These are phyloP conservation scores for Neodidymelliopsis sp. DNA, from an alignment of 2,329 filamentous ascomycete genomes.

Conservation along the genomic window DNA sequence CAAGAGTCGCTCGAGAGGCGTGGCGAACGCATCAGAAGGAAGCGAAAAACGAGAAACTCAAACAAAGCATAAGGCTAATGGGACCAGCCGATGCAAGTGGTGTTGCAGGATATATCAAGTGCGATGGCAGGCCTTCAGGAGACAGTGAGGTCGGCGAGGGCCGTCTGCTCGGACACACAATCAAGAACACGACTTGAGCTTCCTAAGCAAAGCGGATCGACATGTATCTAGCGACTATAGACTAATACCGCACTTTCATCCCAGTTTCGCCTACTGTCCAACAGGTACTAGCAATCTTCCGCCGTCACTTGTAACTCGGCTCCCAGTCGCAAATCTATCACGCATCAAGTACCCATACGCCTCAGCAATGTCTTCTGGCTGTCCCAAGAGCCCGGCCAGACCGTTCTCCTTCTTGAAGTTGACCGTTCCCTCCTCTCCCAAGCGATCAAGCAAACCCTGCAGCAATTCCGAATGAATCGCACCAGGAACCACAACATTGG, in stretches of 20 bases:
- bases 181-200: neutral
- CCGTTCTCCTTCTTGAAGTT: slow-evolving; percentile 26
- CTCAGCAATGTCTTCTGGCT: slow-evolving; percentile 52
- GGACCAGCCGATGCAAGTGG: slow-evolving; percentile 38
- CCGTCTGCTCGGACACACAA: neutral
- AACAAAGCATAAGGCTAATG: slow-evolving; percentile 42
- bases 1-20: slow-evolving; percentile 31
- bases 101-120: slow-evolving; percentile 23
- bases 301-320: slow-evolving; percentile 45
- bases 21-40: slow-evolving; percentile 31
- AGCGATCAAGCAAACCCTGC: slow-evolving; percentile 27
- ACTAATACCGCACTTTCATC: too few species aligned
- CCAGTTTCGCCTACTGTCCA: neutral
- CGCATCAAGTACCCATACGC: slow-evolving; percentile 56
- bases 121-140: slow-evolving; percentile 2
- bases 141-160: slow-evolving; percentile 3
- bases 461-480: slow-evolving; percentile 53
- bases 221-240: too few species aligned
- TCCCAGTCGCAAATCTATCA: slow-evolving; percentile 52
- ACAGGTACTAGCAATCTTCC: slow-evolving; percentile 39
- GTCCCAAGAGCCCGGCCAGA: slow-evolving; percentile 33
- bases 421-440: slow-evolving; percentile 24
- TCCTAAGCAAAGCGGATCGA: too few species aligned
- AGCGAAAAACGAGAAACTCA: slow-evolving; percentile 36
- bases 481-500: slow-evolving; percentile 54